phyloP scores from a whole-genome alignment of 208 protist genomes.

The Leishmania gerbilli region DNA sequence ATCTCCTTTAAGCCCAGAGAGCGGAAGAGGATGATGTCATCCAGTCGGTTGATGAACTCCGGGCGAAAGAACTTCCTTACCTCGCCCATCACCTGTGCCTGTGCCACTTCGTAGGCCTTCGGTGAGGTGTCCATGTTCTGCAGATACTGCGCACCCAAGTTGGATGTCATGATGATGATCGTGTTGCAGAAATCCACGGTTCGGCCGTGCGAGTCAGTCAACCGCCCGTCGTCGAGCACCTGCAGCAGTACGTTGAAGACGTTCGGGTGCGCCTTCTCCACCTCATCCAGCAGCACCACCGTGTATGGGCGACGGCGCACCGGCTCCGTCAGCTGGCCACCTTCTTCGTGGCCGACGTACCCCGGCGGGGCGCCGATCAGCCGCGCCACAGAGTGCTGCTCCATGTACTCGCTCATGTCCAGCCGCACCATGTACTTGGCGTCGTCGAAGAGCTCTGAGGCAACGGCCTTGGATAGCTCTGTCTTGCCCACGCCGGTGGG shows the following conservation, averaged over 20 bases:
- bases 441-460: constrained; percentile 96
- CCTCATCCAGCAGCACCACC: constrained; percentile 99
- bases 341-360: constrained; percentile 99
- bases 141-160: constrained; percentile 93
- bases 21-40: constrained; percentile 98
- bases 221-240: constrained; percentile 98
- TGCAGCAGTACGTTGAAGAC: constrained; percentile 98
- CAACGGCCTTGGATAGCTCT: constrained; percentile 96
- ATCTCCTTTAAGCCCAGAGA: constrained; percentile 86
- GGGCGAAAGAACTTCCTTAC: constrained; percentile 93
- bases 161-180: constrained; percentile 98
- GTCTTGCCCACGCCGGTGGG: constrained; percentile 97
- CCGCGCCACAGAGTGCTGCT: constrained; percentile 95
- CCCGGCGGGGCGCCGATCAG: constrained; percentile 98
- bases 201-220: constrained; percentile 97
- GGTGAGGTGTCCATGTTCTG: constrained; percentile 45
- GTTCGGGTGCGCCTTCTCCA: constrained; percentile 98
- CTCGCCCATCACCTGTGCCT: constrained; percentile 85
- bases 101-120: constrained; percentile 50
- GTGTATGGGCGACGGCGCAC: constrained; percentile 97
- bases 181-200: constrained; percentile 98
- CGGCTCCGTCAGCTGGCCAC: constrained; percentile 98
- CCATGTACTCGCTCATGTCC: constrained; percentile 99
- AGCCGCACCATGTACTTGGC: constrained; percentile 97
- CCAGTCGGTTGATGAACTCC: constrained; percentile 99